Base-by-base conservation (phyloP, 495 filamentous ascomycete genomes). In the Aspergillus hancockii region DNA sequence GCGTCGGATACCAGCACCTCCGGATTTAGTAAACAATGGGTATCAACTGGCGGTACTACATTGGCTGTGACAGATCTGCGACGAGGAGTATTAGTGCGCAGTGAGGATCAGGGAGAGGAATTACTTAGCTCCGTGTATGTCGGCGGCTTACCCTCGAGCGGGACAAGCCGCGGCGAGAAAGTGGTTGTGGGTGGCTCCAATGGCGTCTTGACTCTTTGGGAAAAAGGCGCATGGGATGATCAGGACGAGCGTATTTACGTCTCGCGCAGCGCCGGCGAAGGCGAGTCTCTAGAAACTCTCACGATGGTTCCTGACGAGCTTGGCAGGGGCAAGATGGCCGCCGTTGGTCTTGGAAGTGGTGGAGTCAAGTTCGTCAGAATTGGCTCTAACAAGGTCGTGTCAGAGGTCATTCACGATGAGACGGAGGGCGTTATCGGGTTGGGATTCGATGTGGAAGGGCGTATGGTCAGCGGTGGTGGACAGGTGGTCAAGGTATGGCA, bases 91-190 rank as follows among this genome's bases (percentile, higher is more conserved):
- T 72, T 97, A 12, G 86, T 92, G 19, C 85, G 85, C 52, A 95
- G 90, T 61, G 94, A 96, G 67, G 90, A 97, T 66, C 92, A 97
- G 66, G 94, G 92, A 61, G 94, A 97, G 57, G 94, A 98, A 71
- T 71, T 97, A 56, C 81, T 97, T 14, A 90, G 88, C 69, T 89
- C 89, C 1, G 76, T 83, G 8, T 89, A 90, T 69, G 87, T 97
- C 22, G 79, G 81, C 8, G 83, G 86, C 2, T 79, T 93, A 32
- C 76, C 84, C 3, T 82, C 84, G 38, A 78, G 83, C 19, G 85
- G 88, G 54, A 78, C 74, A 23, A 83, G 75, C 56, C 85, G 86
- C 23, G 90, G 89, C 3, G 82, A 89, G 63, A 91, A 96, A 64
- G 77, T 96, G 1, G 71, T 92, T 1, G 86, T 96, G 2, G 94